phyloP scores from a whole-genome alignment of 2,329 filamentous ascomycete genomes.

The Arachnopeziza araneosa region DNA sequence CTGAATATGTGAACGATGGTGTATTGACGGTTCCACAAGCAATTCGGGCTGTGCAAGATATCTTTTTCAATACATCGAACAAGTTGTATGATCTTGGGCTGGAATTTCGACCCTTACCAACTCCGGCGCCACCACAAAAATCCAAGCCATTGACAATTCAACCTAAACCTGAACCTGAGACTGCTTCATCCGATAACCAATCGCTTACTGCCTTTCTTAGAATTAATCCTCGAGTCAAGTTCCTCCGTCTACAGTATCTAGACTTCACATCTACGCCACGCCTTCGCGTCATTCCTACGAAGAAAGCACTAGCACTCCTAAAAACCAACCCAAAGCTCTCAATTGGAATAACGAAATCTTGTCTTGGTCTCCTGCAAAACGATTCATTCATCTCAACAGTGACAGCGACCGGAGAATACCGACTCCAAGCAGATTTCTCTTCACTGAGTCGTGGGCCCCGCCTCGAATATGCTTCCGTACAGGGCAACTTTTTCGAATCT shows the following conservation, averaged over 20 bases:
- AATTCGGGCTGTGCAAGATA: conserved; percentile 55
- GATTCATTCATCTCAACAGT: conserved; percentile 52
- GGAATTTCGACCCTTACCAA: conserved; percentile 26
- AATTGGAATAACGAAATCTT: conserved; percentile 59
- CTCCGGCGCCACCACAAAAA: conserved; percentile 18
- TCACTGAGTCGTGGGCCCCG: conserved; percentile 55
- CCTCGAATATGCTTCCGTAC: conserved; percentile 57
- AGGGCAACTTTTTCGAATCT: conserved; percentile 58
- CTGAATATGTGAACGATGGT: conserved; percentile 58
- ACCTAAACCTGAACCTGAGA: neutral
- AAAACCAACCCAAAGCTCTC: conserved; percentile 32
- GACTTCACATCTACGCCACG: conserved; percentile 70
- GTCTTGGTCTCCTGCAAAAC: conserved; percentile 62
- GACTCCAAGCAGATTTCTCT: conserved; percentile 58
- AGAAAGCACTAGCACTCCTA: conserved; percentile 44
- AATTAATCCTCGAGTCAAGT: conserved; percentile 49
- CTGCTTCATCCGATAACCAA: conserved; percentile 22
- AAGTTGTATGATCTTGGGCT: conserved; percentile 61
- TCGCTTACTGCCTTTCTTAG: conserved; percentile 38
- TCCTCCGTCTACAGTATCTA: conserved; percentile 69
- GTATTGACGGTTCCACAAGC: conserved; percentile 59
- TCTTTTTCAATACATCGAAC: conserved; percentile 75
- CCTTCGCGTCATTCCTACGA: conserved; percentile 61
- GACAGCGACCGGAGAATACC: conserved; percentile 58
- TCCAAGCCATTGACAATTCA: conserved; percentile 2